A percentile compares a stretch with the other conserved stretches of the same genome.
These are phyloP conservation scores for Periconia macrospinosa DNA, from an alignment of 2,329 filamentous ascomycete genomes.

Conservation along the genomic window DNA sequence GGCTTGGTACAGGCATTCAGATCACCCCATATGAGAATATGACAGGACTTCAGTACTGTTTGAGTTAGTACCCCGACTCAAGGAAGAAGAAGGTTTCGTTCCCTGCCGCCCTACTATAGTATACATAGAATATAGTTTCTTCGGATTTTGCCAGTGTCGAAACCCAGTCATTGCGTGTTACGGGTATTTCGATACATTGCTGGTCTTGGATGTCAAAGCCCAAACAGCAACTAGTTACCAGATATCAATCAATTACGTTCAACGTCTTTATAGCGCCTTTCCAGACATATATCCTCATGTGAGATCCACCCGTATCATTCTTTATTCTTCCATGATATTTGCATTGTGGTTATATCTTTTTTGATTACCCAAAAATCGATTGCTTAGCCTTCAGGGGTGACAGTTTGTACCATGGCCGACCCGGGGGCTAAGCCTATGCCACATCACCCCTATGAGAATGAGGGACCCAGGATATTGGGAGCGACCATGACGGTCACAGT, in stretches of 20 bases:
- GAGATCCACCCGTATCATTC: neutral
- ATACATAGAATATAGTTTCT: neutral
- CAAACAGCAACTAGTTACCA: neutral
- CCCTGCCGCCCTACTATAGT: neutral
- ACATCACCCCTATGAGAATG: conserved; percentile 35
- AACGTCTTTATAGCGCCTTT: neutral
- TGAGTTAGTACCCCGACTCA: neutral
- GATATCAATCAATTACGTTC: neutral
- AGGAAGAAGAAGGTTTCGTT: neutral
- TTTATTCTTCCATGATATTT: neutral
- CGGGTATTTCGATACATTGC: neutral
- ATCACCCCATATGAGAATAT: neutral
- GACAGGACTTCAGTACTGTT: neutral
- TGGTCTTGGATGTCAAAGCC: neutral
- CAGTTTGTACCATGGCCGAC: neutral
- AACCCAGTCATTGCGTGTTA: neutral
- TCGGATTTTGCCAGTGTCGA: neutral
- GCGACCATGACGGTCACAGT: conserved; percentile 46
- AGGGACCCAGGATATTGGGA: conserved; percentile 44
- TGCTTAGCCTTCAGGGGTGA: neutral
- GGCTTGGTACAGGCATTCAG: neutral
- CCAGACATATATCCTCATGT: neutral
- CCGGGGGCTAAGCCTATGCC: neutral
- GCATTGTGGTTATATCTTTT: neutral
- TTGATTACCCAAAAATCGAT: neutral